Base-by-base conservation (phyloP, 2,329 filamentous ascomycete species). In the Fusarium sublunatum region DNA sequence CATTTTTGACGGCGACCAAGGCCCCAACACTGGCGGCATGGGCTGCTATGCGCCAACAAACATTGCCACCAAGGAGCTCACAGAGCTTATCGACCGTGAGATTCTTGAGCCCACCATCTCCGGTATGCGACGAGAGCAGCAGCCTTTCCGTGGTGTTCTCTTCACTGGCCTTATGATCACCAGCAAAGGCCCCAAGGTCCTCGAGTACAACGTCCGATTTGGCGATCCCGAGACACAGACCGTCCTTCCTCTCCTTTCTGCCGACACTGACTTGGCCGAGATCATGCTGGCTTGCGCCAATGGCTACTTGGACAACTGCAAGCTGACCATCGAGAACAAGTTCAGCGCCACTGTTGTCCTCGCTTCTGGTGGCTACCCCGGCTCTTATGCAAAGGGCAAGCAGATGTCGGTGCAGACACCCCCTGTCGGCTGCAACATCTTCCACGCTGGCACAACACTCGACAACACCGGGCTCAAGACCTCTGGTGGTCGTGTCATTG, bases 111-210 rank as follows among this genome's bases (percentile, higher is more conserved):
- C 94, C 7, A 97, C 93, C 3, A 87, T 98, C 59, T 86, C 92
- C 58, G 93, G 93, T 55, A 94, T 98, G 92, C 86, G 89, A 70
- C 85, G 85, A 61, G 94, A 98, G 73, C 86, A 88, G 76, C 86
- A 86, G 70, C 88, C 86, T 25, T 91, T 91, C 76, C 82, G 86
- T 42, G 91, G 92, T 56, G 87, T 92, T 43, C 83, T 96, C 15
- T 95, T 95, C 77, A 95, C 91, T 2, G 95, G 93, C n/a, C 81
- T 97, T 36, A 97, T 97, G 92, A 91, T 97, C 79, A 95, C 92
- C 24, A 86, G 87, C 68, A 77, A 83, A 42, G 93, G 93, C 34
- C 88, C 91, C 19, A 92, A 91, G 75, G 88, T 91, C 12, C 82
- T 96, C 40, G 92, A 96, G 76, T 96, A 96, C 80, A 96, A 96